Base-by-base conservation (phyloP, 805 yeast species). In the Barnettozyma sucrosica region DNA sequence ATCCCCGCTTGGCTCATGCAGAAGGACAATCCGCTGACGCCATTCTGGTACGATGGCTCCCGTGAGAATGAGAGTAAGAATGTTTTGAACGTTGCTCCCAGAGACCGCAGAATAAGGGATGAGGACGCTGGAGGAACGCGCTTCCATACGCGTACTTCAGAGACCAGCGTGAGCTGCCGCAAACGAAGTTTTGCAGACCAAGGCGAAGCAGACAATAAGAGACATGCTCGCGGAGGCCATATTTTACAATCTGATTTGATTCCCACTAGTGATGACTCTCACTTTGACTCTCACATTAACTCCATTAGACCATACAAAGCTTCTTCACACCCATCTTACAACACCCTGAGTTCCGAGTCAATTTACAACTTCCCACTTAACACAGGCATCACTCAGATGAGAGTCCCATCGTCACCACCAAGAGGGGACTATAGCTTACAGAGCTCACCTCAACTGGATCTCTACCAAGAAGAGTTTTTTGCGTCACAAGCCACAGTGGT, bases 111-210 rank as follows among this genome's bases (percentile, higher is more conserved):
- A 10, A 65, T 64, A 7, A 65, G 69, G 16, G 77, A 74, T 53
- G 66, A 65, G 51, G 71, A 75, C 57, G 77, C 77, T 10, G 62
- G 68, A 5, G 72, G 76, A 41, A 59, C 66, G 1, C 61, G 56
- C 47, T 72, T 72, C 52, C 78, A 74, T 48, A 69, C 75, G 5
- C 56, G 76, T 37, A 33, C 18, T 23, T 10, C 32, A 7, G 42
- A 24, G 23, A 16, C 20, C 4, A 33, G 32, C 9, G 42, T 16
- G 21, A 25, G 23, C n/a, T 6, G 24, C 14, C 24, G 40, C 18
- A 39, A 25, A 25, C 20, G 59, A 46, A 48, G 62, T 33, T 21
- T 50, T 4, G 41, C 45, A 13, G 53, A 49, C 4, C 57, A 54
- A 34, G 49, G 50, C 3, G 52, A 53, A 8, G 39, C 25, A 0